Conservation (phyloP, 768 basidiomycete genomes). For the Holtermanniella nyarrowii region DNA sequence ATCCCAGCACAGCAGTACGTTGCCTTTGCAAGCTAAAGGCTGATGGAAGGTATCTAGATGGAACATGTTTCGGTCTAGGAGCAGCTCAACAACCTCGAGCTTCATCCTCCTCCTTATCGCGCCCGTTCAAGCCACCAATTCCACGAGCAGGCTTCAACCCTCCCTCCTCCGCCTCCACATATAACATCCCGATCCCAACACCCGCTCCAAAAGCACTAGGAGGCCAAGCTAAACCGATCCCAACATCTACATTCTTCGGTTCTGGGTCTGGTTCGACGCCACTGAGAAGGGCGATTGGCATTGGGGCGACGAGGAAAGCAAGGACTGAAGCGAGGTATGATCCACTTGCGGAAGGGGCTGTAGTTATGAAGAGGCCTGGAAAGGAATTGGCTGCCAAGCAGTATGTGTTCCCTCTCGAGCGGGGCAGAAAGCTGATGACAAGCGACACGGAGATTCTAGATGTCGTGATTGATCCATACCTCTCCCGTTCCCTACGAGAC, state of each 20-base stretch:
- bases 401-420: too few relatives aligned
- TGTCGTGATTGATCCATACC: slow-evolving; percentile 83
- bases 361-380: slow-evolving; percentile 75
- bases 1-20: slow-evolving; percentile 11
- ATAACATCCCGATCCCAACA: not conserved
- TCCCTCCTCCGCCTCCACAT: slow-evolving; percentile 8
- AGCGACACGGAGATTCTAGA: slow-evolving; percentile 43
- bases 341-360: slow-evolving; percentile 60
- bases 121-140: slow-evolving; percentile 28
- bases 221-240: slow-evolving; percentile 12
- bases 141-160: slow-evolving; percentile 5
- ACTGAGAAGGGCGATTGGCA: slow-evolving; percentile 11
- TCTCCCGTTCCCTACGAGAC: slow-evolving; percentile 63
- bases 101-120: slow-evolving; percentile 13
- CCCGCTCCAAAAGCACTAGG: not conserved
- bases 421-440: too few relatives aligned
- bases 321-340: slow-evolving; percentile 47
- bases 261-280: slow-evolving; percentile 6
- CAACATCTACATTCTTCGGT: slow-evolving; percentile 24
- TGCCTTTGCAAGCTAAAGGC: not conserved
- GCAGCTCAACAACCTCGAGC: not conserved
- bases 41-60: slow-evolving; percentile 8
- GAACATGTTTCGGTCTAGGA: slow-evolving; percentile 10
- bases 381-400: slow-evolving; percentile 55
- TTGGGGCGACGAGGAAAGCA: slow-evolving; percentile 14